Evolutionary conservation across 2,329 filamentous ascomycete species (phyloP).

Genomic region (Tolypocladium pustulatum): DNA sequence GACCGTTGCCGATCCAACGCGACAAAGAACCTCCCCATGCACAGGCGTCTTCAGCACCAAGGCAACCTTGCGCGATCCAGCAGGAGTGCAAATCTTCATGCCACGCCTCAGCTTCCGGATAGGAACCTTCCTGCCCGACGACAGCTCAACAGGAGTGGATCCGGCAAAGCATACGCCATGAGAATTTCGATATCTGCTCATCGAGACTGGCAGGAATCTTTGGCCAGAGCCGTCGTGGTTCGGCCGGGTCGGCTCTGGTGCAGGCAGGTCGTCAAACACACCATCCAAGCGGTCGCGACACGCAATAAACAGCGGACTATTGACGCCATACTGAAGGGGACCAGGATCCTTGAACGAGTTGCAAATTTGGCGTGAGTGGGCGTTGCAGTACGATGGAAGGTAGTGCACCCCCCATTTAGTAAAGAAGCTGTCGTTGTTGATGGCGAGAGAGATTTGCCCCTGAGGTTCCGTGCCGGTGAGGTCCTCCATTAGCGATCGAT

Average conservation of each 20-base stretch:
- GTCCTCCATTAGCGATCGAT: constrained; percentile 38
- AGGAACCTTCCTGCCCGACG: constrained; percentile 24
- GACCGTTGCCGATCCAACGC: constrained; percentile 35
- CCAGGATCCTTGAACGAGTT: constrained; percentile 54
- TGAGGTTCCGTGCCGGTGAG: constrained; percentile 29
- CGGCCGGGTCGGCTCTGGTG: constrained; percentile 27
- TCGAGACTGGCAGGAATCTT: constrained; percentile 15
- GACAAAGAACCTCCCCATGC: constrained; percentile 27
- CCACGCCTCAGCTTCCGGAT: constrained; percentile 35
- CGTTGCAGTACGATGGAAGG: constrained; percentile 43
- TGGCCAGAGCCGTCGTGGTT: neutral
- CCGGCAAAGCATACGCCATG: constrained; percentile 42
- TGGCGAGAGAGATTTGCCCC: constrained; percentile 41
- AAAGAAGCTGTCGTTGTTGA: constrained; percentile 28
- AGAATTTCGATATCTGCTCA: constrained; percentile 32
- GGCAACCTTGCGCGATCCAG: constrained; percentile 35
- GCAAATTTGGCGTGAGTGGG: constrained; percentile 46
- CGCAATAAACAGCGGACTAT: constrained; percentile 38
- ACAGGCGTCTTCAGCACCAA: constrained; percentile 42
- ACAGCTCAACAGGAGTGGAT: constrained; percentile 34
- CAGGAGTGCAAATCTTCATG: constrained; percentile 37
- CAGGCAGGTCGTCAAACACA: constrained; percentile 35
- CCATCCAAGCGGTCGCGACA: constrained; percentile 39
- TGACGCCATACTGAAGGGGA: constrained; percentile 39
- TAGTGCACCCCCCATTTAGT: constrained; percentile 47